Percentiles rank a stretch among this genome's conserved stretches.
Evolutionary conservation across 2,329 filamentous ascomycete genomes (phyloP).

Genomic region (Geoglossum cookeanum): DNA sequence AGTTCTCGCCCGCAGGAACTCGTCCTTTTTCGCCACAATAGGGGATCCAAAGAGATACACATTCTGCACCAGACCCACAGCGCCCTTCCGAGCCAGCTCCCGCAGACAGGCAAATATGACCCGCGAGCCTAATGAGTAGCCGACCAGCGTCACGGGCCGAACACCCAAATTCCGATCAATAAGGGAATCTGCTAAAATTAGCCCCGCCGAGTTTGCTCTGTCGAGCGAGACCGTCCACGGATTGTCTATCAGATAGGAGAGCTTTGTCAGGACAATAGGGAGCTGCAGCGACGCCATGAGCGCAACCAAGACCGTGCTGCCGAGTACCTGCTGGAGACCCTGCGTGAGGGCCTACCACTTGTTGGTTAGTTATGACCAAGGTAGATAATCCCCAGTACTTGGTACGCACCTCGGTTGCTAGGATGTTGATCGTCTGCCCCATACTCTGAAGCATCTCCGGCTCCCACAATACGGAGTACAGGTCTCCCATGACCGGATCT

Average conservation of each 20-base stretch:
- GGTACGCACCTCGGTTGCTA: conserved; percentile 69
- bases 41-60: conserved; percentile 90
- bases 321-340: conserved; percentile 86
- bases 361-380: background rate
- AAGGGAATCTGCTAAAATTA: conserved; percentile 86
- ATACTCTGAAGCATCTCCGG: conserved; percentile 95
- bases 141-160: conserved; percentile 78
- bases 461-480: conserved; percentile 95
- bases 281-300: conserved; percentile 86
- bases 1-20: conserved; percentile 63
- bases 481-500: conserved; percentile 92
- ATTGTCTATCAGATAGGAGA: conserved; percentile 93
- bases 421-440: conserved; percentile 95
- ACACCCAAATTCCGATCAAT: conserved; percentile 83
- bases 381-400: background rate
- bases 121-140: conserved; percentile 80
- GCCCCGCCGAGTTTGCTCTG: conserved; percentile 67
- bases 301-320: conserved; percentile 68
- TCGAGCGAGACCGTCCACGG: conserved; percentile 95
- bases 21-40: conserved; percentile 77
- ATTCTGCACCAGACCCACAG: conserved; percentile 77
- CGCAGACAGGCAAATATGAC: conserved; percentile 84
- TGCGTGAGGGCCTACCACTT: conserved; percentile 65
- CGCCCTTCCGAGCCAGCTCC: conserved; percentile 69
- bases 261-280: conserved; percentile 81